Evolutionary conservation across 2,329 filamentous ascomycete species (phyloP).

Genomic region (Xylariaceae sp.): DNA sequence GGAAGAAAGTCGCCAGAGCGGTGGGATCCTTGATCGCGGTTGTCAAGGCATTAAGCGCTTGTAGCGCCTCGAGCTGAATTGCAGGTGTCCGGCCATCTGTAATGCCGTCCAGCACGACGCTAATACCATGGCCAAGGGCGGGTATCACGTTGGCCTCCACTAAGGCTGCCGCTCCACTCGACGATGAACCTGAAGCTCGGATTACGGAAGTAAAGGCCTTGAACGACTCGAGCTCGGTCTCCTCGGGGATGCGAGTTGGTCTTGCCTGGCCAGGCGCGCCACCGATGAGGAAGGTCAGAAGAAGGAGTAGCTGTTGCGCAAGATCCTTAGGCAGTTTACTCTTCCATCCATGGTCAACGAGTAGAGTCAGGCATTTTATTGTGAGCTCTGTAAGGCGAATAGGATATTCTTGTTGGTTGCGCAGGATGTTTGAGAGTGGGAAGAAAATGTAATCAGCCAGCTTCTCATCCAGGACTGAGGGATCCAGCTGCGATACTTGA

Average conservation of each 20-base stretch:
- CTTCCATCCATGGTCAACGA: constrained; percentile 77
- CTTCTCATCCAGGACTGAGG: constrained; percentile 63
- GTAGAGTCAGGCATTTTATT: constrained; percentile 65
- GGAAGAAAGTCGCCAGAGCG: constrained; percentile 79
- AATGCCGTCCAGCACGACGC: constrained; percentile 71
- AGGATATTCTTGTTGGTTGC: constrained; percentile 66
- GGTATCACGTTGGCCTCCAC: constrained; percentile 61
- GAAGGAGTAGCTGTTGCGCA: constrained; percentile 76
- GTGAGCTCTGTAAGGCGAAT: constrained; percentile 68
- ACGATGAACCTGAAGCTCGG: constrained; percentile 48
- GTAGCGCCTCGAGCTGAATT: constrained; percentile 67
- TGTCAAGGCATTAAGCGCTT: constrained; percentile 58
- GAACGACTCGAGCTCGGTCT: constrained; percentile 68
- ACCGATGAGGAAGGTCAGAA: constrained; percentile 76
- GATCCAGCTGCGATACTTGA: constrained; percentile 39
- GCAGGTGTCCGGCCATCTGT: constrained; percentile 56
- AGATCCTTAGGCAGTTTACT: constrained; percentile 63
- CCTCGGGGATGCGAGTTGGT: constrained; percentile 56
- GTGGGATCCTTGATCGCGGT: constrained; percentile 62
- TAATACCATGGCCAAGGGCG: constrained; percentile 74
- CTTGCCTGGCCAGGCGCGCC: constrained; percentile 57
- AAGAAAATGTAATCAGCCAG: constrained; percentile 95
- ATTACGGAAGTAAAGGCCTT: constrained; percentile 64
- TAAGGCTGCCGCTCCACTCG: constrained; percentile 44
- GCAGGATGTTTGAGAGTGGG: constrained; percentile 80